Evolutionary conservation across 768 basidiomycete species (phyloP), one percentile per base, ranked within the genome.

Genomic region (Leccinellum albellum): DNA sequence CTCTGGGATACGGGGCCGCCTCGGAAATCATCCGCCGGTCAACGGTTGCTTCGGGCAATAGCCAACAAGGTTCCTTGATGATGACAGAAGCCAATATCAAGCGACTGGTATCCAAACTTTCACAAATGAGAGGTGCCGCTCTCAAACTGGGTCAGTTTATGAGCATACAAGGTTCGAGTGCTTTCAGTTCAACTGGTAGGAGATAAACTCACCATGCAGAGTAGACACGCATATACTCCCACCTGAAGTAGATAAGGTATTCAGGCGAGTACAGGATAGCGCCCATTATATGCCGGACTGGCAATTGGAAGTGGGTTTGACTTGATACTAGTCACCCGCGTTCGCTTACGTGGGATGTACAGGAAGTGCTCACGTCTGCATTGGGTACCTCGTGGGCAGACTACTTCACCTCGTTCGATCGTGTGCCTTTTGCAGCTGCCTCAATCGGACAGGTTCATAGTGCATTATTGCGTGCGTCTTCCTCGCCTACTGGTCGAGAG

Each of bases 201-300:
- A 6, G 4, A 10, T 4, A 8, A 45, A 4, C 21, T 58, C 17
- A 56, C 35, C 50, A 52, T 17, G 14, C 14, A 20, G 17, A 26
- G 9, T 48, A 98, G 96, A 99, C 70, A 90, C 93, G 0, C 88
- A 96, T 60, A 75, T 91, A 35, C 78, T 99, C 2, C 91, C 95
- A 0, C 82, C 89, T 0, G 93, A 96, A 61, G 73, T 98, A 3
- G 94, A 98, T 66, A 80, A 83, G 53, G 88, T 99, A 29, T 86
- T 99, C 64, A 83, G 93, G 51, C 78, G 88, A 28, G 95, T 99
- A 0, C 96, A 98, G 68, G 91, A 96, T 62, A 86, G 88, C 63
- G 96, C 96, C 1, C 93, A 99, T 71, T 98, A 98, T 70, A 99
- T 99, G 96, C 96, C 96, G 0, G 89, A 96, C 63, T 95, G 90